phyloP scores from a whole-genome alignment of 805 yeast genomes.

The Ogataea henricii region DNA sequence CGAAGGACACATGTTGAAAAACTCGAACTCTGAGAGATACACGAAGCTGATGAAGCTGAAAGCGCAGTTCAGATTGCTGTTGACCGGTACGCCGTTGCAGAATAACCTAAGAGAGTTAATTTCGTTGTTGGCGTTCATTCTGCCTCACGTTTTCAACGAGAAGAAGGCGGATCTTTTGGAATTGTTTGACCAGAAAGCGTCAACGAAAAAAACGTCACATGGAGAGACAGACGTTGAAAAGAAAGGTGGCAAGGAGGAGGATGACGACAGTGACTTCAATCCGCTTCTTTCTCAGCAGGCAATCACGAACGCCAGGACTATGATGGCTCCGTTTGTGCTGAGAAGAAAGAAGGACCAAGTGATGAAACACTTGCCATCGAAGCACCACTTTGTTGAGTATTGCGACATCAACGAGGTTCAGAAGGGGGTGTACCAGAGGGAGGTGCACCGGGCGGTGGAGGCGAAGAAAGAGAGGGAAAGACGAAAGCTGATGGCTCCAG shows the following conservation, averaged over 20 bases:
- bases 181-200: slow-evolving; percentile 85
- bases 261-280: slow-evolving; percentile 53
- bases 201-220: slow-evolving; percentile 49
- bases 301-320: slow-evolving; percentile 87
- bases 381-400: slow-evolving; percentile 59
- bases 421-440: slow-evolving; percentile 57
- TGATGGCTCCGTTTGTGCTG: slow-evolving; percentile 97
- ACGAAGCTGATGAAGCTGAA: slow-evolving; percentile 78
- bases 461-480: slow-evolving; percentile 46
- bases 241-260: slow-evolving; percentile 33
- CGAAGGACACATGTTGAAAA: slow-evolving; percentile 97
- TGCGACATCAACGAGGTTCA: slow-evolving; percentile 67
- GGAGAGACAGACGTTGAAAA: slow-evolving; percentile 17
- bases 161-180: slow-evolving; percentile 80
- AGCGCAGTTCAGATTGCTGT: slow-evolving; percentile 80
- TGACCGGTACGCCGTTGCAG: slow-evolving; percentile 97
- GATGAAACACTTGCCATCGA: slow-evolving; percentile 81
- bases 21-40: slow-evolving; percentile 85
- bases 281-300: slow-evolving; percentile 91
- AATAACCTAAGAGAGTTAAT: slow-evolving; percentile 89
- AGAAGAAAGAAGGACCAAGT: slow-evolving; percentile 93
- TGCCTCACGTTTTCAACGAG: slow-evolving; percentile 79
- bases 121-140: slow-evolving; percentile 85
- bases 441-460: slow-evolving; percentile 48
- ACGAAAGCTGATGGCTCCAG: slow-evolving; percentile 38